A percentile compares a stretch with the other conserved stretches of the same genome.
phyloP scores from a whole-genome alignment of 2,329 filamentous ascomycete genomes.

The Fusarium setosum region DNA sequence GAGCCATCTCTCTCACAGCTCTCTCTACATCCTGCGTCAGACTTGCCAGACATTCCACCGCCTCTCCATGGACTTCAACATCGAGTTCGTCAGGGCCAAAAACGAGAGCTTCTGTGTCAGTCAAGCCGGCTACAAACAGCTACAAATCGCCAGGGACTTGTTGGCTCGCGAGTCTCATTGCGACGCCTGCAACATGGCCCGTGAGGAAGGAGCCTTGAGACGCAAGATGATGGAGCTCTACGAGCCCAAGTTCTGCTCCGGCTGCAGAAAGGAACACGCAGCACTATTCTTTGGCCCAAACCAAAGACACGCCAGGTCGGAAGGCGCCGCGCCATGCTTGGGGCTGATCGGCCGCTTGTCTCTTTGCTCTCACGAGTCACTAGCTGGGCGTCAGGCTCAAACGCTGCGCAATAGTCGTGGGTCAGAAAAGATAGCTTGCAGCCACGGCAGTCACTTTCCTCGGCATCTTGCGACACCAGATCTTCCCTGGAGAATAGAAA shows the following conservation, averaged over 20 bases:
- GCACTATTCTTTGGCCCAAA: conserved; percentile 11
- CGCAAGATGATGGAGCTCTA: conserved; percentile 9
- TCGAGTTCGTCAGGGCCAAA: not conserved
- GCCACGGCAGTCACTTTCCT: not conserved
- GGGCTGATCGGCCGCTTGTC: not conserved
- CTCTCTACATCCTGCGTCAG: conserved; percentile 8
- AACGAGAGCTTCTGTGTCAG: conserved; percentile 2
- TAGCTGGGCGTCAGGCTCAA: not conserved
- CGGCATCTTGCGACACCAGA: not conserved
- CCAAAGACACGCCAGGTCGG: not conserved
- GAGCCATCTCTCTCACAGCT: conserved; percentile 2
- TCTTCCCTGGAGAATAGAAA: too few relatives aligned
- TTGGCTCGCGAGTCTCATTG: not conserved
- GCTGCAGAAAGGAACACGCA: not conserved
- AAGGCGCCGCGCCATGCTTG: not conserved
- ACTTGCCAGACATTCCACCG: not conserved
- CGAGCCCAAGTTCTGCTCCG: not conserved
- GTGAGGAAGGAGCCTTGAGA: not conserved
- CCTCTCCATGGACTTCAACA: conserved; percentile 3
- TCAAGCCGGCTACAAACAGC: not conserved
- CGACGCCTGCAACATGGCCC: not conserved
- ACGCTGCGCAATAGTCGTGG: not conserved
- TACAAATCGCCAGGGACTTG: not conserved
- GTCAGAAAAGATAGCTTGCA: not conserved
- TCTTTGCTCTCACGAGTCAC: not conserved